These are phyloP conservation scores for Bauhinia variegata DNA, from an alignment of 306 rosid genomes.

Conservation along the genomic window DNA sequence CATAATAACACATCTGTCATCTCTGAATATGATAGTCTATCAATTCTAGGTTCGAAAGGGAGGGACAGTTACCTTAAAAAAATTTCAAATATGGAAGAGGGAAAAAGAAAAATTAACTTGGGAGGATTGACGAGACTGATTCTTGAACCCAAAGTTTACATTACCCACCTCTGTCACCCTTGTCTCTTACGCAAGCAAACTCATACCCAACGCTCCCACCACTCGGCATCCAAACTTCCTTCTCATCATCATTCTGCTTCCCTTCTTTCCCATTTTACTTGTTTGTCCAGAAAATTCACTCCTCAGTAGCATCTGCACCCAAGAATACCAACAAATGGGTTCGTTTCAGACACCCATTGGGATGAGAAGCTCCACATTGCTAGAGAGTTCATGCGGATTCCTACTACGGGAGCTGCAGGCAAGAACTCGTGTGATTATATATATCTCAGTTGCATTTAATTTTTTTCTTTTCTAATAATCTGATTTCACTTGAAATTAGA, in stretches of 20 bases:
- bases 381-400: constrained; percentile 89
- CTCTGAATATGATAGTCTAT: constrained; percentile 58
- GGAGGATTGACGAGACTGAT: constrained; percentile 42
- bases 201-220: constrained; percentile 51
- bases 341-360: constrained; percentile 77
- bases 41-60: constrained; percentile 50
- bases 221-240: constrained; percentile 57
- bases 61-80: constrained; percentile 39
- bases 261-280: constrained; percentile 46
- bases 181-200: constrained; percentile 89
- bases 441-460: constrained; percentile 24
- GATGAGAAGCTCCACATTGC: constrained; percentile 67
- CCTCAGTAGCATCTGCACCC: constrained; percentile 24
- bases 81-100: constrained; percentile 43
- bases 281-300: constrained; percentile 41
- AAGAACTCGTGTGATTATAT: constrained; percentile 35
- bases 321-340: constrained; percentile 55
- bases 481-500: constrained; percentile 52
- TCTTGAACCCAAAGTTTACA: constrained; percentile 84
- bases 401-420: constrained; percentile 93
- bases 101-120: no score
- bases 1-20: constrained; percentile 37
- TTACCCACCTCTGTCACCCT: constrained; percentile 71
- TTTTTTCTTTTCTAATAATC: constrained; percentile 5
- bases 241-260: constrained; percentile 38